These are phyloP conservation scores for Colletotrichum filicis DNA, from an alignment of 2,329 filamentous ascomycete genomes.

Conservation along the genomic window DNA sequence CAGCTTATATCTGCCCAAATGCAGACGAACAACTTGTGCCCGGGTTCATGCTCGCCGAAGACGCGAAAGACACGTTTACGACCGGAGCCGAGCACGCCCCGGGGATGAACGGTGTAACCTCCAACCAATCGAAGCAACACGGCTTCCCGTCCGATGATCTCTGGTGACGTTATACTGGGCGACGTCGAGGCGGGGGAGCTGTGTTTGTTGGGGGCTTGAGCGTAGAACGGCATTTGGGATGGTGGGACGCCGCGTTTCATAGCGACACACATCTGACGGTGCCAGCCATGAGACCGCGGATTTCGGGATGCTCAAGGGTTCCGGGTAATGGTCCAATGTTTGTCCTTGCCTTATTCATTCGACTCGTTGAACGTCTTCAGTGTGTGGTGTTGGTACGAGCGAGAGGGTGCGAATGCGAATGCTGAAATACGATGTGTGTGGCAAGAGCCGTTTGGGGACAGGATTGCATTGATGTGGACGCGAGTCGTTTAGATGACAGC, in stretches of 20 bases:
- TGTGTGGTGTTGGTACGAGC: not conserved
- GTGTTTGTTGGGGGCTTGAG: constrained; percentile 10
- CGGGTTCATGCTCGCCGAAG: constrained; percentile 11
- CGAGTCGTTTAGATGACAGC: constrained; percentile 13
- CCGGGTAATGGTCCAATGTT: constrained; percentile 7
- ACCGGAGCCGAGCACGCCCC: constrained; percentile 6
- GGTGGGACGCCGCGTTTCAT: constrained; percentile 25
- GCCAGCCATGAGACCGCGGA: not conserved
- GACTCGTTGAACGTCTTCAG: not conserved
- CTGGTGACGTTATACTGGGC: not conserved
- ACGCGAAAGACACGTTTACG: not conserved
- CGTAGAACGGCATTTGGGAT: constrained; percentile 21
- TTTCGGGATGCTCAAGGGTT: constrained; percentile 9
- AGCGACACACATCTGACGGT: not conserved
- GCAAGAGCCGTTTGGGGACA: not conserved
- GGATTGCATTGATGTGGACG: not conserved
- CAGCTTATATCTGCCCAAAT: constrained; percentile 7
- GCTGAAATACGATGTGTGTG: not conserved
- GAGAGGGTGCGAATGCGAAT: not conserved
- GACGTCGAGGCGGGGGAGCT: not conserved
- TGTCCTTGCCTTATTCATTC: not conserved
- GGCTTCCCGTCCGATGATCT: constrained; percentile 7
- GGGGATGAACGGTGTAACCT: not conserved
- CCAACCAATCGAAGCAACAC: constrained; percentile 12
- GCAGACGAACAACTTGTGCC: constrained; percentile 6